Conservation (phyloP, 2,329 filamentous ascomycete species). For the Raffaelea ambrosiae region DNA sequence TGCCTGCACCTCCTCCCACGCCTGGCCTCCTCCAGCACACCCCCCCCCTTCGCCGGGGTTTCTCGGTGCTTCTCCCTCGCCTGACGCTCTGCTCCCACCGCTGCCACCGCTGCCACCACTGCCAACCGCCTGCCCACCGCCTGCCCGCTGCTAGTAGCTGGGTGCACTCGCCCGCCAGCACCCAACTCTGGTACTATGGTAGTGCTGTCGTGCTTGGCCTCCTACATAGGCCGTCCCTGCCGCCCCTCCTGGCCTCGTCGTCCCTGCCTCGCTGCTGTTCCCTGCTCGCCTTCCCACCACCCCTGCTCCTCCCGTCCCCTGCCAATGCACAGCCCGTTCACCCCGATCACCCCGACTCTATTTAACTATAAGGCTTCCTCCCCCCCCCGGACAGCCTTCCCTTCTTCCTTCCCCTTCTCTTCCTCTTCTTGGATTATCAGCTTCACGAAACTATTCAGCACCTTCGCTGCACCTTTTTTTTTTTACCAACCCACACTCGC, state of each 20-base stretch:
- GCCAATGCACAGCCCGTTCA: neutral
- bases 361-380: constrained; percentile 12
- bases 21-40: neutral
- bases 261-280: too few species aligned
- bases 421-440: constrained; percentile 2
- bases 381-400: constrained; percentile 8
- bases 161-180: too few species aligned
- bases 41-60: neutral
- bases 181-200: too few species aligned
- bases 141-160: too few species aligned
- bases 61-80: constrained; percentile 5
- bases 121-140: too few species aligned
- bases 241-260: too few species aligned
- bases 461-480: constrained; percentile 27
- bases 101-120: neutral
- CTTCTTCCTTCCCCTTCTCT: constrained; percentile 9
- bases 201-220: too few species aligned
- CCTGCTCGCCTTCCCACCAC: neutral
- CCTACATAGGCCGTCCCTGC: too few species aligned
- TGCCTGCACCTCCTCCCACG: neutral
- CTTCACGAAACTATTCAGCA: constrained; percentile 17
- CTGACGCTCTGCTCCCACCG: constrained; percentile 3
- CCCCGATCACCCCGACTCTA: neutral
- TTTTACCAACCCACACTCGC: constrained; percentile 38
- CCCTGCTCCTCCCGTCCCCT: neutral